Base-by-base conservation (phyloP, 805 yeast species). In the Wickerhamiella galacta region DNA sequence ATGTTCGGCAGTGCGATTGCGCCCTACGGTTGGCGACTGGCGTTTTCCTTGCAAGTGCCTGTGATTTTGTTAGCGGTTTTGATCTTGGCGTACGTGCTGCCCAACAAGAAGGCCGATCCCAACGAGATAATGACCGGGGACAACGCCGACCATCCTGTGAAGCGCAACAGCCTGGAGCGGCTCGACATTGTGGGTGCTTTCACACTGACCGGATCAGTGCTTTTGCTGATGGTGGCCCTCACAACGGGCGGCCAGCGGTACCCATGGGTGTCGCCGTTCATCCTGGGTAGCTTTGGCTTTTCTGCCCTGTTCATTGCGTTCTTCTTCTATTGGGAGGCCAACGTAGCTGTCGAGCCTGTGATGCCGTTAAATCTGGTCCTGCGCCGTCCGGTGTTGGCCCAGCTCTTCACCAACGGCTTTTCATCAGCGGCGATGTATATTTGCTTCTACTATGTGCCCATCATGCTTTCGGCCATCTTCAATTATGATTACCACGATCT, bases 401-500 rank as follows among this genome's bases (percentile, higher is more conserved):
- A 80, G 0, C 72, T 82, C 0, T 54, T 78, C 35, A 64, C 75
- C 28, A 75, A 74, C 51, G 71, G 79, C 70, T 72, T 77, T 43
- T 61, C 65, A 51, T 70, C 81, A 4, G 78, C 79, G 77, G 63
- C 71, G 1, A 64, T 67, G 12, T 77, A 67, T 49, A 58, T 82
- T 2, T 61, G 64, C 41, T 49, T 80, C 35, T 81, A 64, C 54
- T 80, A 73, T 52, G 62, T 73, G 3, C 94, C 94, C 1, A 62
- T 81, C 14, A 75, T 92, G 1, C 57, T 82, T 35, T 31, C 67
- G 23, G 87, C 83, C 34, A 77, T 79, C 40, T 65, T 76, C 34
- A 35, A 39, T 38, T 47, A 66, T 63, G 40, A 73, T 81, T 5
- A 78, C 87, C 2, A 76, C 82, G 87, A 78, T 70, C 51, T 78